Evolutionary conservation across 108 stramenopile species (phyloP).

Genomic region (Hondaea fermentalgiana): DNA sequence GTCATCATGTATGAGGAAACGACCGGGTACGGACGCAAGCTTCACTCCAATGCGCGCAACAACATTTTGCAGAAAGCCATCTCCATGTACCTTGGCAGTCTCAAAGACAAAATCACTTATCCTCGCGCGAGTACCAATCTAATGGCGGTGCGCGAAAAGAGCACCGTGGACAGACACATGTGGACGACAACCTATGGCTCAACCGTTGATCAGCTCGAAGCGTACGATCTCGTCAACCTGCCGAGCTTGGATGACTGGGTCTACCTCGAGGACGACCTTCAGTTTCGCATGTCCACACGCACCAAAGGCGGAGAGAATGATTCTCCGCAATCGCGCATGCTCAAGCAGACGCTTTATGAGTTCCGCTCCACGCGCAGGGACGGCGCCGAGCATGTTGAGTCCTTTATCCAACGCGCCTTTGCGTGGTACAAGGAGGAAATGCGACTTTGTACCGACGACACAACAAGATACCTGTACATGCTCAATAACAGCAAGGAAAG

Average conservation of each 20-base stretch:
- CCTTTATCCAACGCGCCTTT: slow-evolving; percentile 32
- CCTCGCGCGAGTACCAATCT: slow-evolving; percentile 18
- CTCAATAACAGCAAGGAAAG: slow-evolving; percentile 29
- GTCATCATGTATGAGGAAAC: not conserved
- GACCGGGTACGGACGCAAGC: not conserved
- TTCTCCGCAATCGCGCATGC: not conserved
- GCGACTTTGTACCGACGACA: slow-evolving; percentile 9
- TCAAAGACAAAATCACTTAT: slow-evolving; percentile 4
- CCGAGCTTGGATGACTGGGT: not conserved
- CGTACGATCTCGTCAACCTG: not conserved
- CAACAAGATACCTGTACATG: slow-evolving; percentile 34
- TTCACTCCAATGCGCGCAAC: slow-evolving; percentile 22
- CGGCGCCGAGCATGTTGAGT: slow-evolving; percentile 25
- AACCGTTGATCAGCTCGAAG: slow-evolving; percentile 31
- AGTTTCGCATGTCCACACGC: slow-evolving; percentile 1
- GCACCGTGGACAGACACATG: not conserved
- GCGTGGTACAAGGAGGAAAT: slow-evolving; percentile 26
- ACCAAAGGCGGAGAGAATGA: not conserved
- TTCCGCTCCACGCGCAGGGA: slow-evolving; percentile 25
- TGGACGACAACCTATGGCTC: slow-evolving; percentile 20
- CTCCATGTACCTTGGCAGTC: slow-evolving; percentile 9
- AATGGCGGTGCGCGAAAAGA: slow-evolving; percentile 27
- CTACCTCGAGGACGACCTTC: slow-evolving; percentile 7
- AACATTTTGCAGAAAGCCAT: slow-evolving; percentile 44
- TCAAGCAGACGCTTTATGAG: slow-evolving; percentile 4